phyloP scores from a whole-genome alignment of 169 alveolate genomes.

The Eimeria tenella region DNA sequence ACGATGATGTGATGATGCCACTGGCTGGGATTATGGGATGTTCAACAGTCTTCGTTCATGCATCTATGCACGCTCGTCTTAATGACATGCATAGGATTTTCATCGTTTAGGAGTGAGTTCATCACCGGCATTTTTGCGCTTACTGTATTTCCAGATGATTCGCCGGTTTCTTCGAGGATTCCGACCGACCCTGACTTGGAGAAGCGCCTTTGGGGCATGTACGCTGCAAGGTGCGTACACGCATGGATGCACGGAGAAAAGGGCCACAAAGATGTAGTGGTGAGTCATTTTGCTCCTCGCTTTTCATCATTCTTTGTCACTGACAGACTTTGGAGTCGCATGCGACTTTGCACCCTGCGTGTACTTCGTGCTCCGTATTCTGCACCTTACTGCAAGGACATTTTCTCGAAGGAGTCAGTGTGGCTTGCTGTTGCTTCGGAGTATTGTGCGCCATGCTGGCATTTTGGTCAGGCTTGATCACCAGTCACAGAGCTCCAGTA shows the following conservation, averaged over 20 bases:
- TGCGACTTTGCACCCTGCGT: too few relatives aligned
- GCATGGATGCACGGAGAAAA: conserved; percentile 77
- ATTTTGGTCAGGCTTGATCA: not conserved
- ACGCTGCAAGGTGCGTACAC: not conserved
- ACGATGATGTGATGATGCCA: too few relatives aligned
- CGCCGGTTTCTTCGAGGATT: conserved; percentile 35
- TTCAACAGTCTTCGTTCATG: too few relatives aligned
- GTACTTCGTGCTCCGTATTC: too few relatives aligned
- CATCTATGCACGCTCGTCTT: too few relatives aligned
- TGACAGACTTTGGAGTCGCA: too few relatives aligned
- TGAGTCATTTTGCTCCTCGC: not conserved
- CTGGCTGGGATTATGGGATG: too few relatives aligned
- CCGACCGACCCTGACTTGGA: conserved; percentile 53
- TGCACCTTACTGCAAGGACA: too few relatives aligned
- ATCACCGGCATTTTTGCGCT: not conserved
- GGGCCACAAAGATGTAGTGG: conserved; percentile 56
- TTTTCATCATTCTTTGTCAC: too few relatives aligned
- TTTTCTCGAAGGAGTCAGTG: not conserved
- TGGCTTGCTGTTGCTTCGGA: not conserved
- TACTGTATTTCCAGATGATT: not conserved
- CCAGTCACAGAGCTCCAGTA: not conserved
- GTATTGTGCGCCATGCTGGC: not conserved
- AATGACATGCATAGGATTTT: too few relatives aligned
- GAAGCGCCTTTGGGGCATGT: conserved; percentile 61
- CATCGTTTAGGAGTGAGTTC: not conserved